Conservation (phyloP, 1,284 basidiomycete genomes). For the Papiliotrema flavescens region DNA sequence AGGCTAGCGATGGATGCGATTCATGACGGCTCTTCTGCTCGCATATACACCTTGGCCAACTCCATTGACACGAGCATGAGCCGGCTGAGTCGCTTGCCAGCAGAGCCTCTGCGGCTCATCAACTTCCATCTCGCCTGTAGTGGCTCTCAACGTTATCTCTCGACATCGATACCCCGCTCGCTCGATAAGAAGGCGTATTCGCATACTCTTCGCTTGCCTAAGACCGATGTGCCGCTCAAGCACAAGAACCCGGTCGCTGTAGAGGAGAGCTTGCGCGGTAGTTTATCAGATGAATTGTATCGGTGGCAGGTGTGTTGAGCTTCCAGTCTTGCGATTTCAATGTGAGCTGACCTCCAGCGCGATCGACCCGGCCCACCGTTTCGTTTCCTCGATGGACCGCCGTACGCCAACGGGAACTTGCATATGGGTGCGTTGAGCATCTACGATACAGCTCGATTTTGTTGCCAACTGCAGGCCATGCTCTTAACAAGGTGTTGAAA, state of each 20-base stretch:
- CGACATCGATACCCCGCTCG: background rate
- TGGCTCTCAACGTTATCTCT: too few species aligned
- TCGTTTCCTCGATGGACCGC: slow-evolving; percentile 93
- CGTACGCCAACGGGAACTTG: slow-evolving; percentile 93
- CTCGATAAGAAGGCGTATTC: slow-evolving; percentile 51
- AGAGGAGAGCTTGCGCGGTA: slow-evolving; percentile 55
- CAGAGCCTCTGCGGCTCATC: slow-evolving; percentile 10
- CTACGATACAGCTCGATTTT: background rate
- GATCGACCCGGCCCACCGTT: slow-evolving; percentile 66
- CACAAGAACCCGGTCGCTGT: slow-evolving; percentile 66
- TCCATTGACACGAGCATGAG: slow-evolving; percentile 3
- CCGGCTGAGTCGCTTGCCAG: slow-evolving; percentile 8
- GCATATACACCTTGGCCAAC: too few species aligned
- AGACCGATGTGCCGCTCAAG: slow-evolving; percentile 75
- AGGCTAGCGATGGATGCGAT: too few species aligned
- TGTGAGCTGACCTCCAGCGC: slow-evolving; percentile 52
- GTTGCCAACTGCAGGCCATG: slow-evolving; percentile 66
- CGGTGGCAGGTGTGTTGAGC: slow-evolving; percentile 69
- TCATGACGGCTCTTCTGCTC: too few species aligned
- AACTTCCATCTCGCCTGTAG: slow-evolving; percentile 3
- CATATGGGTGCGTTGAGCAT: slow-evolving; percentile 71
- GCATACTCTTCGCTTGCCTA: slow-evolving; percentile 78
- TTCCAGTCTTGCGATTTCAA: background rate
- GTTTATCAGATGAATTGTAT: slow-evolving; percentile 76
- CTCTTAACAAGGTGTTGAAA: slow-evolving; percentile 94